Conservation (phyloP, 129 eudicot genomes). For the Artemisia tridentata region DNA sequence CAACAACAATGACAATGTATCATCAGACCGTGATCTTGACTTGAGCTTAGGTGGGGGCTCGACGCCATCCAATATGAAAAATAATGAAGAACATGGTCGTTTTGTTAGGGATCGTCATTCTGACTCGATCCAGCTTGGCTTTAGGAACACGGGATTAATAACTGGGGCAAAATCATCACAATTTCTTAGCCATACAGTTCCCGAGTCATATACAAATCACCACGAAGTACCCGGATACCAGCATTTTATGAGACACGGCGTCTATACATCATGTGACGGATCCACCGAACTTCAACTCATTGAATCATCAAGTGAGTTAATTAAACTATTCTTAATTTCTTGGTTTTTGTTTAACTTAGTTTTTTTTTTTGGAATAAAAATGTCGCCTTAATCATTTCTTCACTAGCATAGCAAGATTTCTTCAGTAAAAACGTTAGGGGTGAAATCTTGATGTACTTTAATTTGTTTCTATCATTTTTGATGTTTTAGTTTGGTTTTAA, state of each 20-base stretch:
- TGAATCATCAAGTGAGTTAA: conserved; percentile 51
- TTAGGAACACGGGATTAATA: conserved; percentile 10
- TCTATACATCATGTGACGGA: conserved; percentile 45
- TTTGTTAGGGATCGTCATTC: conserved; percentile 32
- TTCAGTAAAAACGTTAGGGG: too few relatives aligned
- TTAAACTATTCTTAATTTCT: not conserved
- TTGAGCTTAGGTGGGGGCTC: conserved; percentile 68
- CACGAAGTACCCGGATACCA: conserved; percentile 34
- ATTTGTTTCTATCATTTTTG: too few relatives aligned
- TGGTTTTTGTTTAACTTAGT: not conserved
- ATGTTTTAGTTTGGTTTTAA: too few relatives aligned
- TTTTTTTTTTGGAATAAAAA: too few relatives aligned
- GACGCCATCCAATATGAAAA: conserved; percentile 19
- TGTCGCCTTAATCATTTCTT: too few relatives aligned
- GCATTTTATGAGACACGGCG: conserved; percentile 35
- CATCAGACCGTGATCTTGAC: conserved; percentile 63
- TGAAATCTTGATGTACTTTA: too few relatives aligned
- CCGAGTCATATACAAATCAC: conserved; percentile 33
- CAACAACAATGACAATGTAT: conserved; percentile 18
- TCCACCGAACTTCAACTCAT: conserved; percentile 43
- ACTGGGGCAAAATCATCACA: conserved; percentile 48
- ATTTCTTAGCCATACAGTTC: conserved; percentile 51
- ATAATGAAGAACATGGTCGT: conserved; percentile 25
- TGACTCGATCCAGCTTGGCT: conserved; percentile 20
- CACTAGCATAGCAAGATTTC: too few relatives aligned